Conservation (phyloP, 106 monocot species). For the Allium sativum region DNA sequence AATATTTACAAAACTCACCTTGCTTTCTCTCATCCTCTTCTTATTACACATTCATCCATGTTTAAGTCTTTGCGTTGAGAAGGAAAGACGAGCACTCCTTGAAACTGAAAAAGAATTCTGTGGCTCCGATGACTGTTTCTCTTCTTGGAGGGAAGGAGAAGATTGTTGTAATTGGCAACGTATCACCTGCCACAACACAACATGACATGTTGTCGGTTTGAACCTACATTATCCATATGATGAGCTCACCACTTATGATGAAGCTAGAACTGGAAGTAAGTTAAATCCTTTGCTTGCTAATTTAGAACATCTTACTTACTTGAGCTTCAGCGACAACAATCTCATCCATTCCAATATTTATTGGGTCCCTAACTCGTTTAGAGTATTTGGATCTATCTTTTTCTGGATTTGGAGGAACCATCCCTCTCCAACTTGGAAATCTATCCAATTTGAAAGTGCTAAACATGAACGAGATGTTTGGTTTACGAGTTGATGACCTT, state of each 20-base stretch:
- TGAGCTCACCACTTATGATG: too few species aligned
- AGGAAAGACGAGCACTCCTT: too few species aligned
- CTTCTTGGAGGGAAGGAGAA: conserved; percentile 20
- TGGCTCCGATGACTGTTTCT: conserved; percentile 7
- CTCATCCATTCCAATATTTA: neutral
- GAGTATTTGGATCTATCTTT: neutral
- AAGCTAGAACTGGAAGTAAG: too few species aligned
- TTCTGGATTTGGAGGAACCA: neutral
- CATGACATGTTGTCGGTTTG: conserved; percentile 23
- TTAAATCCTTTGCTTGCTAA: neutral
- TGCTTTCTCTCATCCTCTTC: too few species aligned
- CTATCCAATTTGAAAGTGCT: neutral
- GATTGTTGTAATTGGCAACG: conserved; percentile 39
- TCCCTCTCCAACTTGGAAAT: neutral
- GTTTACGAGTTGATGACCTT: neutral
- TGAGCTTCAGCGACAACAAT: neutral
- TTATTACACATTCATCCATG: too few species aligned
- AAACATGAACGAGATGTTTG: neutral
- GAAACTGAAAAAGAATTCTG: conserved; percentile 13
- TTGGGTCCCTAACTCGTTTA: neutral
- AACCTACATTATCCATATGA: conserved; percentile 5
- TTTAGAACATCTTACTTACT: neutral
- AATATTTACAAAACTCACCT: too few species aligned
- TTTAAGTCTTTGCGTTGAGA: too few species aligned
- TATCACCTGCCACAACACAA: conserved; percentile 18